Evolutionary conservation across 768 basidiomycete species (phyloP).

Genomic region (Antrodiella citrinella): DNA sequence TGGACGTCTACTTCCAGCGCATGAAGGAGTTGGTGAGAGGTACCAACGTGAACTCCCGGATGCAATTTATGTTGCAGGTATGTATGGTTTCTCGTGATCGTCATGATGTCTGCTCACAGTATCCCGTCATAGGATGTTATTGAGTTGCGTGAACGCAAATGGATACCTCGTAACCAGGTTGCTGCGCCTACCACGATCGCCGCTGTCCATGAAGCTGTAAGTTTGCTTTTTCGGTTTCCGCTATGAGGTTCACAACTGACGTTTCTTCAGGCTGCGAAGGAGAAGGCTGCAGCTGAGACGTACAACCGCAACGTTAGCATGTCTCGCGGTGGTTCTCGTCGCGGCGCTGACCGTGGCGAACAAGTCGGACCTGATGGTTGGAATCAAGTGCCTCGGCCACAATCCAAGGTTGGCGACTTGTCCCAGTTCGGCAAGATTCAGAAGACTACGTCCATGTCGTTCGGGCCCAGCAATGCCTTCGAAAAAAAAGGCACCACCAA

Average conservation of each 20-base stretch:
- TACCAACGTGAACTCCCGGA: slow-evolving; percentile 69
- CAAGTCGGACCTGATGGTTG: slow-evolving; percentile 80
- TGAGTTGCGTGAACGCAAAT: slow-evolving; percentile 78
- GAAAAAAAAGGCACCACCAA: slow-evolving; percentile 57
- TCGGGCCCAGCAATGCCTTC: slow-evolving; percentile 84
- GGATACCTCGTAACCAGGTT: slow-evolving; percentile 64
- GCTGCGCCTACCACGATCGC: slow-evolving; percentile 84
- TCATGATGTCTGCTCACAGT: neutral
- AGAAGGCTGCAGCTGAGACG: slow-evolving; percentile 61
- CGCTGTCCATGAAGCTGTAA: slow-evolving; percentile 77
- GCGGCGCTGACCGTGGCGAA: slow-evolving; percentile 65
- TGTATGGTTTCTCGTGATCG: slow-evolving; percentile 19
- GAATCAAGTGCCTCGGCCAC: slow-evolving; percentile 61
- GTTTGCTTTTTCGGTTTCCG: slow-evolving; percentile 21
- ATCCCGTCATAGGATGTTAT: slow-evolving; percentile 64
- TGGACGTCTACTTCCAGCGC: slow-evolving; percentile 89
- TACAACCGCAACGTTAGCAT: slow-evolving; percentile 61
- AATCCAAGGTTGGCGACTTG: slow-evolving; percentile 77
- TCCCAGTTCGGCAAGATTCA: slow-evolving; percentile 85
- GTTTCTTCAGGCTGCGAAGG: slow-evolving; percentile 63
- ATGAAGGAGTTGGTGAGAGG: slow-evolving; percentile 81
- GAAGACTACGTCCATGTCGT: slow-evolving; percentile 55
- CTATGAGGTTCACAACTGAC: neutral
- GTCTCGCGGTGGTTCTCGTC: slow-evolving; percentile 86
- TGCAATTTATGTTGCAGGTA: slow-evolving; percentile 95